These are phyloP conservation scores for Calonectria pseudoturangicola DNA, from an alignment of 2,329 filamentous ascomycete genomes.

Conservation along the genomic window DNA sequence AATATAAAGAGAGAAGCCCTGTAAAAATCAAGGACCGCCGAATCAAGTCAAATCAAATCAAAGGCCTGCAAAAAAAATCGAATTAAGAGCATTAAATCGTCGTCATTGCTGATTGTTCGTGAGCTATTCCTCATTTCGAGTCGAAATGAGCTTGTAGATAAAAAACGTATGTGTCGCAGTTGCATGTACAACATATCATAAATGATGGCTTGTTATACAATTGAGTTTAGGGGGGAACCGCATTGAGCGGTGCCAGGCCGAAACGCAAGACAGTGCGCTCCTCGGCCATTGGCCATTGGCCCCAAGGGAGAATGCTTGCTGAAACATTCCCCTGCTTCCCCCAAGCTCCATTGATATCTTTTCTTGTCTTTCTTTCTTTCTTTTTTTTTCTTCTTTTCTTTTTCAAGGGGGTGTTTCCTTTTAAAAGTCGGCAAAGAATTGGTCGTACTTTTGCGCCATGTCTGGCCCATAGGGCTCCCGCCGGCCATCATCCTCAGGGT, in stretches of 20 bases:
- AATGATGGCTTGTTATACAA: constrained; percentile 13
- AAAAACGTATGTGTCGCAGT: constrained; percentile 22
- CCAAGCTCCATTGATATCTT: neutral
- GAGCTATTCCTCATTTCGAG: constrained; percentile 6
- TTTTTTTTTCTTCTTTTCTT: neutral
- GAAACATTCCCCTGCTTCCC: constrained; percentile 7
- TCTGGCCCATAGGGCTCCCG: constrained; percentile 81
- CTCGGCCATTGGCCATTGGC: constrained; percentile 5
- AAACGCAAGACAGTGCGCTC: neutral
- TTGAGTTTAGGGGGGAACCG: constrained; percentile 1
- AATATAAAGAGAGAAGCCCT: constrained; percentile 12
- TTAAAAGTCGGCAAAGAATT: constrained; percentile 80
- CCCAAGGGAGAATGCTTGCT: constrained; percentile 1
- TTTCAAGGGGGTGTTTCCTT: neutral
- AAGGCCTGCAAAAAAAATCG: constrained; percentile 3
- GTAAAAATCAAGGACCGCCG: neutral
- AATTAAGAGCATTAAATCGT: constrained; percentile 23
- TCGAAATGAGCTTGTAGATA: neutral
- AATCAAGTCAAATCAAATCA: constrained; percentile 20
- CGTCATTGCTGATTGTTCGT: constrained; percentile 9
- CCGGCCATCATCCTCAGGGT: constrained; percentile 83
- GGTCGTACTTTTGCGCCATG: constrained; percentile 81
- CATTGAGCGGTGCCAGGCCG: neutral
- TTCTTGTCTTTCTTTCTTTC: neutral
- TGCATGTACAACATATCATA: constrained; percentile 16